Evolutionary conservation across 192 early-diverging fungal genomes (phyloP), one percentile per base, ranked within the genome.

Genomic region (Podila epicladia): DNA sequence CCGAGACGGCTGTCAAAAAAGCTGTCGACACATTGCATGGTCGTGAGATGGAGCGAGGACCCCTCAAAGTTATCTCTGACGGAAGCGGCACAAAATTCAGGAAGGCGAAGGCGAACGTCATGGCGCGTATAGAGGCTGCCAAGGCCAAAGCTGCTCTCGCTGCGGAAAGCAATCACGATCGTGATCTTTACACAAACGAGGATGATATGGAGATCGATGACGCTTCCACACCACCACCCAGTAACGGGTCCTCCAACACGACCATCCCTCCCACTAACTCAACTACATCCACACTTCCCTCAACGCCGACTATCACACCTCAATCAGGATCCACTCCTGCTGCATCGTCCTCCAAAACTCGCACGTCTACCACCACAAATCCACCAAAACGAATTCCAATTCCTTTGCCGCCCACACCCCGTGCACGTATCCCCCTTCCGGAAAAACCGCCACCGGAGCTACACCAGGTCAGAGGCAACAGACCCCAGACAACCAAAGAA

Each of bases 11-110:
- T 24, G 87, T 82, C 19, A 77, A 83, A 49, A 74, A 74, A 19
- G 87, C 88, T 12, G 87, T 87, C 9, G 84, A 86, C 17, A 85
- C 83, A 5, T 74, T 84, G 24, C 87, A 88, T 66, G 84, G 85
- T 6, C 72, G 85, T 28, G 63, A 87, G 48, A 82, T 88, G 61
- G 85, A 83, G 37, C 55, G 73, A 45, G 69, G 71, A 35, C 74
- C 71, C n/a, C 59, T 75, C 32, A 83, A 76, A 41, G 70, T 77
- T 2, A 73, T 83, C 37, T 68, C 67, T 17, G 71, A 74, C 41
- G 69, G 73, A 45, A 71, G 73, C 22, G 80, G 73, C 32, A 71
- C 73, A 60, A 72, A 82, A 58, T 80, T 82, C 53, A 50, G 69
- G 29, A 69, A 73, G 28, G 73, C 67, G 35, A 75, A 72, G 61